Evolutionary conservation across 2,329 filamentous ascomycete species (phyloP).

Genomic region (Blumeria hordei): DNA sequence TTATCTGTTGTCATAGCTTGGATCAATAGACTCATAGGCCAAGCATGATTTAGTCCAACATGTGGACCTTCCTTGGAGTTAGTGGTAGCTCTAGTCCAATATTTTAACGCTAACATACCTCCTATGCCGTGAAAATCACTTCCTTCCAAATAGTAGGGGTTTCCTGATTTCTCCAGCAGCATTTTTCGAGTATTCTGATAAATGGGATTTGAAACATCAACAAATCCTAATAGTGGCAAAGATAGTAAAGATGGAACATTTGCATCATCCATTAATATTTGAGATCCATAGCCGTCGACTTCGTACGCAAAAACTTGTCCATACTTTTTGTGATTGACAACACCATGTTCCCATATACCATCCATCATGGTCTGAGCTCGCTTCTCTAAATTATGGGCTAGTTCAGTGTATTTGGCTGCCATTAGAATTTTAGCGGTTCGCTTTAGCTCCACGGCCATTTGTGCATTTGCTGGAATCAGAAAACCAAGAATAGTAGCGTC

Average conservation of each 20-base stretch:
- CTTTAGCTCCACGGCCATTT: conserved; percentile 77
- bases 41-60: conserved; percentile 72
- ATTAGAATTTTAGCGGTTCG: conserved; percentile 46
- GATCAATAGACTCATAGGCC: conserved; percentile 87
- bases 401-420: conserved; percentile 21
- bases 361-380: conserved; percentile 40
- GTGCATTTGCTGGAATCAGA: conserved; percentile 86
- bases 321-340: conserved; percentile 50
- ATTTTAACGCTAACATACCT: conserved; percentile 25
- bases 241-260: conserved; percentile 66
- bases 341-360: conserved; percentile 65
- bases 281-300: conserved; percentile 65
- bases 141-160: conserved; percentile 73
- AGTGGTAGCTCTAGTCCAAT: background rate
- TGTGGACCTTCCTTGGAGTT: conserved; percentile 24
- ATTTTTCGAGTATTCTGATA: conserved; percentile 78
- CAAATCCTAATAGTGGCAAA: conserved; percentile 56
- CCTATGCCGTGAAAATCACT: conserved; percentile 67
- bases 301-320: conserved; percentile 70
- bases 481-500: conserved; percentile 87
- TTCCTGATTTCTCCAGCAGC: conserved; percentile 22
- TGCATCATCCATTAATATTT: conserved; percentile 72
- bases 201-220: conserved; percentile 34
- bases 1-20: conserved; percentile 75
- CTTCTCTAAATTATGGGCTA: conserved; percentile 29